Evolutionary conservation across 192 early-diverging fungal genomes (phyloP).

Genomic region (Lobosporangium transversale): DNA sequence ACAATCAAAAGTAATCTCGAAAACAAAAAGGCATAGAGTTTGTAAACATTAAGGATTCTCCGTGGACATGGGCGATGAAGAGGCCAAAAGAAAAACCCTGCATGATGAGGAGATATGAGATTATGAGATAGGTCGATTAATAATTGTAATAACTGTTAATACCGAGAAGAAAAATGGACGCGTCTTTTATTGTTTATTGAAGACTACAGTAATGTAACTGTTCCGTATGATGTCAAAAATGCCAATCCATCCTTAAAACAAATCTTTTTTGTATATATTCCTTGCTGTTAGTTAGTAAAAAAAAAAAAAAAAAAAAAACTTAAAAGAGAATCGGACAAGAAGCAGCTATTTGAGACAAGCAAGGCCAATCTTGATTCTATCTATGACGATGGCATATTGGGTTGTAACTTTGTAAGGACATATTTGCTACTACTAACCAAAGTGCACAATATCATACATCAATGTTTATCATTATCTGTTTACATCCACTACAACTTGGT

Average conservation of each 20-base stretch:
- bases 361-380: neutral
- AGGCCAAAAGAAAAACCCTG: neutral
- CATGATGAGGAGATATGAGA: slow-evolving; percentile 7
- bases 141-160: neutral
- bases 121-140: neutral
- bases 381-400: too few relatives aligned
- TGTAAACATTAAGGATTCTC: neutral
- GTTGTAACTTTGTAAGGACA: too few relatives aligned
- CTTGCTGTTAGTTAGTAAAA: neutral
- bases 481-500: too few relatives aligned
- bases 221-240: neutral
- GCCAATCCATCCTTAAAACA: neutral
- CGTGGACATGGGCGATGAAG: neutral
- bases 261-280: neutral
- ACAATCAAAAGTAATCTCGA: neutral
- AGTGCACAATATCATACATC: neutral
- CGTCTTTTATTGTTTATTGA: neutral
- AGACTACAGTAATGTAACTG: neutral
- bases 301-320: neutral
- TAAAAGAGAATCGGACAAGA: neutral
- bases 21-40: neutral
- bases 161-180: neutral
- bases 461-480: neutral
- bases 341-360: neutral
- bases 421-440: too few relatives aligned